Percentiles rank a stretch among this genome's conserved stretches.
Evolutionary conservation across 1,284 basidiomycete genomes (phyloP).

Genomic region (Cutaneotrichosporon sp.): DNA sequence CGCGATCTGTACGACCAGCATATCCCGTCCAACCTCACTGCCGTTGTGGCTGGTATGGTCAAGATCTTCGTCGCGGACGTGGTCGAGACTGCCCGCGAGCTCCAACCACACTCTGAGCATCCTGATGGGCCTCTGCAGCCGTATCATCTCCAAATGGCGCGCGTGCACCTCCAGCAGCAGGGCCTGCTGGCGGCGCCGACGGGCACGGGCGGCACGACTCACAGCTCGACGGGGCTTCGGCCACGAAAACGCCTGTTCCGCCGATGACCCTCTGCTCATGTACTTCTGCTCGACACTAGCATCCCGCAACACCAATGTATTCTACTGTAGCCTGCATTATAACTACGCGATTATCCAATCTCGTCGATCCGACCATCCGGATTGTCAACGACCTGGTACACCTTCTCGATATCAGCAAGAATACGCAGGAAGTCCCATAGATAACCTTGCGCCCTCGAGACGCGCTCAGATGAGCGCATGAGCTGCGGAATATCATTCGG

Average conservation of each 20-base stretch:
- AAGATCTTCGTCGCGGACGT: conserved; percentile 45
- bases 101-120: conserved; percentile 33
- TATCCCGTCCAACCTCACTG: conserved; percentile 24
- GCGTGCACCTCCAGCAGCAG: conserved; percentile 28
- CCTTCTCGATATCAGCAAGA: conserved; percentile 70
- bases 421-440: conserved; percentile 80
- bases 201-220: background rate
- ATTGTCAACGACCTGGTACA: conserved; percentile 34
- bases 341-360: background rate
- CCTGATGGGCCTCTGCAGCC: conserved; percentile 37
- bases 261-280: conserved; percentile 8
- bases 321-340: background rate
- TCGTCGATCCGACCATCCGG: background rate
- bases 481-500: background rate
- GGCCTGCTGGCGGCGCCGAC: conserved; percentile 21
- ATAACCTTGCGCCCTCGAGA: conserved; percentile 65
- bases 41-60: conserved; percentile 39
- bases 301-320: background rate
- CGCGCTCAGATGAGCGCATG: conserved; percentile 51
- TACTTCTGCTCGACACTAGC: background rate
- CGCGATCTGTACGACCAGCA: conserved; percentile 41
- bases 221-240: conserved; percentile 17
- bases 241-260: conserved; percentile 27
- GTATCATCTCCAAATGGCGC: conserved; percentile 41
- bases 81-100: conserved; percentile 34